Evolutionary conservation across 257 asterid species (phyloP), one percentile per base, ranked within the genome.

Genomic region (Nyctanthes arbortristis): DNA sequence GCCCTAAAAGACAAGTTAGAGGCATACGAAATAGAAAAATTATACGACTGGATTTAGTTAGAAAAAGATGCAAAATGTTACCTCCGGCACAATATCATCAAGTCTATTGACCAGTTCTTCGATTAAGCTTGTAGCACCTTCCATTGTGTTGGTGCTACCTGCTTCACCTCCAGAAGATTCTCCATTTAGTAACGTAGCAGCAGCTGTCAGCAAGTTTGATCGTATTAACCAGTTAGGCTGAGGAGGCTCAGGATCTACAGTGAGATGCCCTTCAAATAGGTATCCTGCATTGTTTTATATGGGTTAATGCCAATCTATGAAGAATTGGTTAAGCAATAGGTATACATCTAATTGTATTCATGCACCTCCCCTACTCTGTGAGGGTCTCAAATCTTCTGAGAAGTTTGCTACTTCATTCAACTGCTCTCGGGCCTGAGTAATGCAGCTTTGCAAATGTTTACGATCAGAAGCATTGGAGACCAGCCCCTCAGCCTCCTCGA

Each of bases 261-360:
- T 91, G 29, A 94, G 96, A 78, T 94, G 99, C 78, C 99, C 99
- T 82, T 94, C 99, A 66, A 94, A 94, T 58, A 94, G 84, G 78
- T 79, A 94, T 40, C 99, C 99, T 94, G 89, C 65, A 80, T 61
- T 66, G 70, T 13, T 9, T 43, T 52, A 30, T 14, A 36, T 36
- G 32, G 55, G 58, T 69, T 55, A 81, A 52, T 29, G 29, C 52
- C 52, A 65, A 76, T 36, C 63, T 56, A 8, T 0, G 18, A n/a
- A 57, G 29, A 25, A 61, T 16, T 16, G 10, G 18, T 0, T 27
- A 40, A 20, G 52, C 52, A 68, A 32, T 56, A 55, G 2, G 55
- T 37, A 59, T 12, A 33, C 34, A 18, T 30, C 39, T 29, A 18
- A 14, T 63, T n/a, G 63, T 24, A 65, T 18, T 73, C 62, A 61